Evolutionary conservation across 1,139 yeast genomes (phyloP), one percentile per base, ranked within the genome.

Genomic region (Zygoascus hellenicus): DNA sequence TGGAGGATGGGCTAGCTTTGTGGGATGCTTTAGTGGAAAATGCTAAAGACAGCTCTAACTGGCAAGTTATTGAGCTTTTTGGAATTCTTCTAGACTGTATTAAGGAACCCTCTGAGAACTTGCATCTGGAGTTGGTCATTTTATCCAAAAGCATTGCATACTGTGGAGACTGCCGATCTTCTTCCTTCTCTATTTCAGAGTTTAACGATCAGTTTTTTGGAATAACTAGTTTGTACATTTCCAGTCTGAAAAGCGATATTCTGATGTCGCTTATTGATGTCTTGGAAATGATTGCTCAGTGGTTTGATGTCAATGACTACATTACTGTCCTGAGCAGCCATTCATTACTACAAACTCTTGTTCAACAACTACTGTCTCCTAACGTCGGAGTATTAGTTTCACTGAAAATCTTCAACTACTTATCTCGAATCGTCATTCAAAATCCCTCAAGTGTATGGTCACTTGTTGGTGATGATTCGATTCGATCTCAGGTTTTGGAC

Each of bases 1-100:
- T 84, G 28, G 97, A 92, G 59, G 98, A 92, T 64, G 97, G 95
- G 0, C 80, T 80, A 58, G 95, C 87, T 46, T 69, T 92, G 45
- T 90, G 97, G 97, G 70, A 77, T 35, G 74, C 83, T 0, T 61
- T 88, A 3, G 64, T 90, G 45, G 85, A 81, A 51, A 81, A 82
- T 45, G 66, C 70, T 2, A 47, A 54, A 1, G 54, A 51, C 2
- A 52, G 56, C 10, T 62, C 67, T 14, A 65, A 76, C 5, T 64
- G 70, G 14, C 66, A 69, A 32, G 68, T 87, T 29, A 58, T 75
- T 4, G 67, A 69, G 19, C 57, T 72, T 28, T 71, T 81, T 48
- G 75, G 73, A 2, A 61, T 77, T 48, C 60, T 80, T 16, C 65
- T 77, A 1, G 68, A 71, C 46, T 82, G 82, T 76, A 46, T 66